Evolutionary conservation across 1,139 yeast genomes (phyloP).

Genomic region (Ogataea hybrid): DNA sequence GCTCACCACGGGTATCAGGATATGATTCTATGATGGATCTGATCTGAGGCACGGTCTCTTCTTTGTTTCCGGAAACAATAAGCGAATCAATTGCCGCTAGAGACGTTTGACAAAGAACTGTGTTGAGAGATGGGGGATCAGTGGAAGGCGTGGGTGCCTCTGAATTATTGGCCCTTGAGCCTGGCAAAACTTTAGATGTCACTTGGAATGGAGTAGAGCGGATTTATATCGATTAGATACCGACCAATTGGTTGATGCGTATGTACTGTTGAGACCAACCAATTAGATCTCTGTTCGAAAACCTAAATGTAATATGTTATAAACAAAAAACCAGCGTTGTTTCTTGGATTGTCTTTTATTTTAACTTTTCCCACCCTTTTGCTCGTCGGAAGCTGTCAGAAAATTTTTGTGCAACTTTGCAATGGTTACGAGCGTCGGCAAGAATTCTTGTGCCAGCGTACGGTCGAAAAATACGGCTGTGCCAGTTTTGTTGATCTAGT

Average conservation of each 20-base stretch:
- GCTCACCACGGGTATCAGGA: not conserved
- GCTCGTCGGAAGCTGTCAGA: conserved; percentile 11
- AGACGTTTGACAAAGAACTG: conserved; percentile 7
- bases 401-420: conserved; percentile 7
- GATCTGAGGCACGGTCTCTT: not conserved
- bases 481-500: not conserved
- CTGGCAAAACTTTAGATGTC: conserved; percentile 35
- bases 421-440: conserved; percentile 6
- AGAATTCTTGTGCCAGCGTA: not conserved
- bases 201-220: conserved; percentile 13
- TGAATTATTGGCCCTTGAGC: conserved; percentile 35
- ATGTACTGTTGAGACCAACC: conserved; percentile 5
- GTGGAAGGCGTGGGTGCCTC: conserved; percentile 27
- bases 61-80: not conserved
- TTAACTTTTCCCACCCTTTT: conserved; percentile 10
- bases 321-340: conserved; percentile 4
- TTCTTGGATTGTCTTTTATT: conserved; percentile 3
- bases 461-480: conserved; percentile 1
- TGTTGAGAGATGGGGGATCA: not conserved
- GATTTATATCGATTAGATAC: conserved; percentile 2
- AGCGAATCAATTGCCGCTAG: conserved; percentile 3
- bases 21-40: not conserved
- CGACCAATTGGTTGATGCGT: conserved; percentile 7
- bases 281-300: conserved; percentile 7
- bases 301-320: conserved; percentile 3